Conservation (phyloP, 1,284 basidiomycete genomes). For the Cryptococcus floricola region DNA sequence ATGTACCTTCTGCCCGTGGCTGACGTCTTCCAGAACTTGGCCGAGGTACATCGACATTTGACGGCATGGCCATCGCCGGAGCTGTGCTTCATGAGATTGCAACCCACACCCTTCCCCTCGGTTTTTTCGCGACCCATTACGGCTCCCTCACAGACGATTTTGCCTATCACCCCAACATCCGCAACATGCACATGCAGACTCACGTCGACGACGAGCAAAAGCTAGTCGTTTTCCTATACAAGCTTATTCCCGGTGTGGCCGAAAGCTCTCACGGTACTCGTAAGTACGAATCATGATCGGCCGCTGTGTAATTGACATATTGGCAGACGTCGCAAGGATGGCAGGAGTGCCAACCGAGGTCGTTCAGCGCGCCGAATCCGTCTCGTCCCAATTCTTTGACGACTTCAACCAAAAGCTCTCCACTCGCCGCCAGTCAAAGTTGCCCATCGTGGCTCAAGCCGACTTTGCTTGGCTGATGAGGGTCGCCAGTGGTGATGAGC, state of each 20-base stretch:
- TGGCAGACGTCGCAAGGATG: conserved; percentile 70
- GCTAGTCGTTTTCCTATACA: conserved; percentile 87
- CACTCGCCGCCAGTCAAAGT: conserved; percentile 59
- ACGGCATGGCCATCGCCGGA: conserved; percentile 93
- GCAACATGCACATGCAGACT: conserved; percentile 91
- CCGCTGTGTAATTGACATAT: background rate
- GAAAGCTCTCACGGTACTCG: conserved; percentile 86
- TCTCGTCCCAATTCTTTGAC: conserved; percentile 82
- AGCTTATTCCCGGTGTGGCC: conserved; percentile 81
- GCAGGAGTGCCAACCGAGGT: conserved; percentile 66
- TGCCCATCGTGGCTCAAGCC: conserved; percentile 75
- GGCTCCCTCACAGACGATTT: conserved; percentile 50
- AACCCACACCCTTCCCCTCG: conserved; percentile 78
- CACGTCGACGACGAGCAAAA: conserved; percentile 78
- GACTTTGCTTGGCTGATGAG: conserved; percentile 71
- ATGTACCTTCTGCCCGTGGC: background rate
- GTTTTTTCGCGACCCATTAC: conserved; percentile 54
- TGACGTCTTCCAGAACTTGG: conserved; percentile 65
- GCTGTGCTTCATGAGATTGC: conserved; percentile 90
- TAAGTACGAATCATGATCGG: conserved; percentile 16
- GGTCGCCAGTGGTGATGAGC: conserved; percentile 8
- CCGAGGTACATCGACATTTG: conserved; percentile 59
- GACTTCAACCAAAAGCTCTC: conserved; percentile 75
- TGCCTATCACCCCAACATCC: conserved; percentile 84
- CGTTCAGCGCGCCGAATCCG: conserved; percentile 78